Percentiles rank a stretch among this genome's conserved stretches.
These are phyloP conservation scores for Alternaria sp. DNA, from an alignment of 2,329 filamentous ascomycete species.

Conservation along the genomic window DNA sequence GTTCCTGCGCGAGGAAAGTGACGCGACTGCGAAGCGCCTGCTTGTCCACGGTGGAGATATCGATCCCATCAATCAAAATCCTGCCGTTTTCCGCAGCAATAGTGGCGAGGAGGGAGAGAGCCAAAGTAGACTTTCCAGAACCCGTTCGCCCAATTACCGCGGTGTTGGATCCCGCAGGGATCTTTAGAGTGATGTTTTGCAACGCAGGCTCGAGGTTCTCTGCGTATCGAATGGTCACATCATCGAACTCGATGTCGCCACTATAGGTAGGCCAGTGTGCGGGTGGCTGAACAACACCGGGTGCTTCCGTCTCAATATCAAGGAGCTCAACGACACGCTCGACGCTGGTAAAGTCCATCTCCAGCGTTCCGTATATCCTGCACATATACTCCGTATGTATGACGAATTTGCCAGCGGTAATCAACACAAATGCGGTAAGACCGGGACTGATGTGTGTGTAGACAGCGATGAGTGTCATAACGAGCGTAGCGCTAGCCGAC, in stretches of 20 bases:
- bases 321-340: slow-evolving; percentile 85
- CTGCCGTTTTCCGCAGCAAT: slow-evolving; percentile 60
- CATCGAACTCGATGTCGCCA: slow-evolving; percentile 76
- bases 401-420: slow-evolving; percentile 71
- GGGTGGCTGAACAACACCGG: slow-evolving; percentile 71
- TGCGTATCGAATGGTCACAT: slow-evolving; percentile 80
- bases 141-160: slow-evolving; percentile 79
- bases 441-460: slow-evolving; percentile 77
- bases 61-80: slow-evolving; percentile 66
- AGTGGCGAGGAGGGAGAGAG: slow-evolving; percentile 63
- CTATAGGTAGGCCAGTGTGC: slow-evolving; percentile 76
- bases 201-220: slow-evolving; percentile 77
- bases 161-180: slow-evolving; percentile 78
- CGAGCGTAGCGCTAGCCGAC: slow-evolving; percentile 75
- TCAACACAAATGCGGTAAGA: slow-evolving; percentile 81
- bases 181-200: slow-evolving; percentile 70
- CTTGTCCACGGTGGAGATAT: slow-evolving; percentile 65
- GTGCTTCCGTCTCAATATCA: slow-evolving; percentile 75
- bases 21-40: slow-evolving; percentile 66
- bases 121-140: slow-evolving; percentile 82
- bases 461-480: slow-evolving; percentile 75
- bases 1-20: slow-evolving; percentile 72
- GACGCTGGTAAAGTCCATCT: slow-evolving; percentile 91
- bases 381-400: slow-evolving; percentile 75
- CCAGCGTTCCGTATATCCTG: slow-evolving; percentile 79